These are phyloP conservation scores for Scedosporium aurantiacum DNA, from an alignment of 2,329 filamentous ascomycete species.

Conservation along the genomic window DNA sequence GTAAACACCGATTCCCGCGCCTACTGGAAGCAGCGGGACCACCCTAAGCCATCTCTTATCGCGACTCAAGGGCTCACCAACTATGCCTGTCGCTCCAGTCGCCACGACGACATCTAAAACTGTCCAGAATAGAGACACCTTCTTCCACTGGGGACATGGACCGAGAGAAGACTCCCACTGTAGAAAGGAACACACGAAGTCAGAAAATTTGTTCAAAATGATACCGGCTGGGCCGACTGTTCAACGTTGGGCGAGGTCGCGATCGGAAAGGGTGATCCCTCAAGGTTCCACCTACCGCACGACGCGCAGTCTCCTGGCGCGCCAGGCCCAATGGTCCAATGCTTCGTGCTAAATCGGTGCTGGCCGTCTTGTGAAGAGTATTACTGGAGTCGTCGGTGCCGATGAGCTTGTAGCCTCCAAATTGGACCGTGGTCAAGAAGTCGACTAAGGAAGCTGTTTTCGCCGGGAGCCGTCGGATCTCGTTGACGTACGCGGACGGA, in stretches of 20 bases:
- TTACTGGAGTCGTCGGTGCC: conserved; percentile 4
- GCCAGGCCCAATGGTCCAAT: background rate
- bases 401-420: conserved; percentile 3
- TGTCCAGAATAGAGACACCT: conserved; percentile 5
- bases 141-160: background rate
- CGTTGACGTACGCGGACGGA: conserved; percentile 2
- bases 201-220: background rate
- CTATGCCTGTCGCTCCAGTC: conserved; percentile 1
- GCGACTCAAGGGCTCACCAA: conserved; percentile 2
- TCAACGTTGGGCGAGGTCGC: background rate
- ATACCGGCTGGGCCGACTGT: no score
- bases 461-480: conserved; percentile 1
- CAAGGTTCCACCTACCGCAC: background rate
- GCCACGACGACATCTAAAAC: conserved; percentile 3
- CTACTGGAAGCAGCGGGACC: background rate
- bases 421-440: conserved; percentile 3
- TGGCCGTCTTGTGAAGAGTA: conserved; percentile 3
- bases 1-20: conserved; percentile 1
- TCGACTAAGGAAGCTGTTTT: conserved; percentile 2
- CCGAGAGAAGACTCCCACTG: conserved; percentile 2
- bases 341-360: conserved; percentile 3
- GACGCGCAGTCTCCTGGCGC: conserved; percentile 2
- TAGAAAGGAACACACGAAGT: background rate
- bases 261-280: background rate
- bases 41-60: conserved; percentile 2